Percentiles rank a stretch among this genome's conserved stretches.
phyloP scores from a whole-genome alignment of 192 early-diverging fungal species.

The Coemansia sp. region DNA sequence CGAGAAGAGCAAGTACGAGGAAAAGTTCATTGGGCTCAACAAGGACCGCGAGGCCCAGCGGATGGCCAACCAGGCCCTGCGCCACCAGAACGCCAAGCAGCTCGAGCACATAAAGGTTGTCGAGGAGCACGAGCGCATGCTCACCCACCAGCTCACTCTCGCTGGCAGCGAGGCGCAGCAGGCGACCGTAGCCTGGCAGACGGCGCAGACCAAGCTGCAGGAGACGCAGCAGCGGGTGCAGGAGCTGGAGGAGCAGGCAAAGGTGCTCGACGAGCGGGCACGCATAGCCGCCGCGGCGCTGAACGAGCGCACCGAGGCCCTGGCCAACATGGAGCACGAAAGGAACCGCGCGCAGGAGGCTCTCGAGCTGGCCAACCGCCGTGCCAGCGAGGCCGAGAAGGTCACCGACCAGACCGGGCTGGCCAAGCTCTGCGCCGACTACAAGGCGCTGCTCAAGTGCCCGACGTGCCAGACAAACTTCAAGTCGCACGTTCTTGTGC shows the following conservation, averaged over 20 bases:
- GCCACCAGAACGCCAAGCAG: slow-evolving; percentile 76
- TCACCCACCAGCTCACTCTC: slow-evolving; percentile 62
- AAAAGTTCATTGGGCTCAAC: slow-evolving; percentile 71
- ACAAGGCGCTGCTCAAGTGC: slow-evolving; percentile 87
- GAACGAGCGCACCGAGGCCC: slow-evolving; percentile 59
- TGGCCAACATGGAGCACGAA: slow-evolving; percentile 59
- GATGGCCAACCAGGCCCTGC: slow-evolving; percentile 64
- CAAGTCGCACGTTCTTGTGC: slow-evolving; percentile 72
- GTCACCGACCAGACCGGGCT: slow-evolving; percentile 44
- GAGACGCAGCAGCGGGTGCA: slow-evolving; percentile 57
- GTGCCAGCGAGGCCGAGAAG: slow-evolving; percentile 58
- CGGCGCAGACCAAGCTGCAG: slow-evolving; percentile 57
- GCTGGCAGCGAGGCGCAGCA: slow-evolving; percentile 64
- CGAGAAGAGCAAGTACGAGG: slow-evolving; percentile 82
- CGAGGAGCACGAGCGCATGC: slow-evolving; percentile 73
- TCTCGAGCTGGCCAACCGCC: slow-evolving; percentile 63
- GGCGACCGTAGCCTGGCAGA: slow-evolving; percentile 53
- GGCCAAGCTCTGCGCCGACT: slow-evolving; percentile 47
- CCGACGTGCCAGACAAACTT: slow-evolving; percentile 82
- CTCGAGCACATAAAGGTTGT: slow-evolving; percentile 74
- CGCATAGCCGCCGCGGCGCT: slow-evolving; percentile 55
- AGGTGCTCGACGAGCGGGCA: slow-evolving; percentile 18
- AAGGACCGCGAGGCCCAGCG: slow-evolving; percentile 66
- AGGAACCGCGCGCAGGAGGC: slow-evolving; percentile 60
- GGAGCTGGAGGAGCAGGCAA: slow-evolving; percentile 58